A percentile compares a stretch with the other conserved stretches of the same genome.
These are phyloP conservation scores for Penicillium lividum DNA, from an alignment of 495 filamentous ascomycete species.

Conservation along the genomic window DNA sequence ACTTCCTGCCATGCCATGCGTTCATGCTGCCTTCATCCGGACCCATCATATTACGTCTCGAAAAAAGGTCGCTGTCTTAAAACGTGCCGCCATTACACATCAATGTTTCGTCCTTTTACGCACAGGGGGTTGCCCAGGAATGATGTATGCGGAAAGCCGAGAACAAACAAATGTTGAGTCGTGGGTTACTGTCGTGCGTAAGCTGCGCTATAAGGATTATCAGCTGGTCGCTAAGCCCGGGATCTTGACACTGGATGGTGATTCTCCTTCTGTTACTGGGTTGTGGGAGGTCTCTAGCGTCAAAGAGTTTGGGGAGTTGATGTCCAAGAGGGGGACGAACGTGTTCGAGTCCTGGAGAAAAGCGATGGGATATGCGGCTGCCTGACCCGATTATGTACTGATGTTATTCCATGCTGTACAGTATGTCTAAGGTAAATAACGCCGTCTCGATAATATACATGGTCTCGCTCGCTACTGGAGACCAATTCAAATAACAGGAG, in stretches of 20 bases:
- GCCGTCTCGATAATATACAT: conserved; percentile 13
- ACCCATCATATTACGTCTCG: conserved; percentile 84
- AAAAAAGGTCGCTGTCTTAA: conserved; percentile 69
- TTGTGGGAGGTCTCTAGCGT: conserved; percentile 44
- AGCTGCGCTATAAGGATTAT: conserved; percentile 52
- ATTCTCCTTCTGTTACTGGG: conserved; percentile 12
- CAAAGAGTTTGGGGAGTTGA: conserved; percentile 47
- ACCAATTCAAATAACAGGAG: conserved; percentile 31
- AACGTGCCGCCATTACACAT: conserved; percentile 58
- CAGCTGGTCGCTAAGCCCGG: conserved; percentile 45
- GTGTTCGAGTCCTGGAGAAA: conserved; percentile 52
- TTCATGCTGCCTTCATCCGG: conserved; percentile 57
- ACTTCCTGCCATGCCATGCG: no score
- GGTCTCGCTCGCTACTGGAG: not conserved
- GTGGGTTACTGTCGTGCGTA: conserved; percentile 59
- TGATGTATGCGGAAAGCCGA: conserved; percentile 73
- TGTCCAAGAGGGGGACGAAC: conserved; percentile 34
- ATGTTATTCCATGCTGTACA: not conserved
- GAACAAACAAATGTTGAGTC: conserved; percentile 49
- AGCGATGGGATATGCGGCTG: conserved; percentile 46
- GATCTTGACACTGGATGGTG: conserved; percentile 19
- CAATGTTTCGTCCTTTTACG: conserved; percentile 63
- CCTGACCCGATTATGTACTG: not conserved
- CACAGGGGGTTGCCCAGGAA: conserved; percentile 66
- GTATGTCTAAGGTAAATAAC: not conserved